Evolutionary conservation across 768 basidiomycete genomes (phyloP).

Genomic region (Astraeus odoratus): DNA sequence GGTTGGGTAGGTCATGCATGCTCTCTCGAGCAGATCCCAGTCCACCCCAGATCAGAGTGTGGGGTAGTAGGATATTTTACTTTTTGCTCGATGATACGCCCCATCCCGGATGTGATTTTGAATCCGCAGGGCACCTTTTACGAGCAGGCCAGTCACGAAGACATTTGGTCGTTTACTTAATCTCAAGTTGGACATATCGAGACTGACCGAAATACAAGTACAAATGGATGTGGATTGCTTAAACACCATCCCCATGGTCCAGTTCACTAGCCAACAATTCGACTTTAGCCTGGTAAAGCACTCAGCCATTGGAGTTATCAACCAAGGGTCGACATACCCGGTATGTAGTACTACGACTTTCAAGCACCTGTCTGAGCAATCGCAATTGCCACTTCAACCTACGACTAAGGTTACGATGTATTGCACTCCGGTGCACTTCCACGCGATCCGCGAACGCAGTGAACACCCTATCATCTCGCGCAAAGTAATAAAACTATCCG

Average conservation of each 20-base stretch:
- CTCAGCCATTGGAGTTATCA: conserved; percentile 4
- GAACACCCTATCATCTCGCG: conserved; percentile 84
- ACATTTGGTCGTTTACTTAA: background rate
- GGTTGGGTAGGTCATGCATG: too few relatives aligned
- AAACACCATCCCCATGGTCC: conserved; percentile 55
- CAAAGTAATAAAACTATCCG: conserved; percentile 75
- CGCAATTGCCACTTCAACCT: conserved; percentile 68
- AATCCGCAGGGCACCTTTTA: conserved; percentile 71
- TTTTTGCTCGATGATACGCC: conserved; percentile 82
- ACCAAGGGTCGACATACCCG: conserved; percentile 38
- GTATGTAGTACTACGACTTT: conserved; percentile 59
- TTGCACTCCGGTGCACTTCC: conserved; percentile 34
- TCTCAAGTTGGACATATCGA: background rate
- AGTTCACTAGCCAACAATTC: conserved; percentile 54
- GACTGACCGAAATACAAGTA: too few relatives aligned
- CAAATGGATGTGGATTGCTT: conserved; percentile 7
- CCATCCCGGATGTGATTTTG: conserved; percentile 47
- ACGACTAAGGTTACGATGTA: conserved; percentile 43
- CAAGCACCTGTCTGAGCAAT: conserved; percentile 54
- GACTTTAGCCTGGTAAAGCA: conserved; percentile 47
- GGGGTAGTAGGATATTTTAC: conserved; percentile 11
- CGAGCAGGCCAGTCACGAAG: conserved; percentile 38
- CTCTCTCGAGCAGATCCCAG: background rate
- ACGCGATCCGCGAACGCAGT: conserved; percentile 50
- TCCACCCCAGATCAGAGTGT: background rate